These are phyloP conservation scores for Yamadazyma sp. DNA, from an alignment of 1,139 yeast species.

Conservation along the genomic window DNA sequence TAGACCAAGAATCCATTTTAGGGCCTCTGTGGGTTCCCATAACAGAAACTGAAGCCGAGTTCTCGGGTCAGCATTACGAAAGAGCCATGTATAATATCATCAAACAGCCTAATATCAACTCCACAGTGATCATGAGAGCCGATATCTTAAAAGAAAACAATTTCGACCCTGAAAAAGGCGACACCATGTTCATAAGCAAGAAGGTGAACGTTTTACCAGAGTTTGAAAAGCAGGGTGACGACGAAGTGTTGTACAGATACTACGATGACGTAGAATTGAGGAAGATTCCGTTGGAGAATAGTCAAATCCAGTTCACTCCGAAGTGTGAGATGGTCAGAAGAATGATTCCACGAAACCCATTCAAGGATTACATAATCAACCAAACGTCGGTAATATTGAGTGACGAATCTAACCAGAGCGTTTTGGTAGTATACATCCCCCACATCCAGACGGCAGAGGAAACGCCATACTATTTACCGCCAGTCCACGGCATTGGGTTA, in stretches of 20 bases:
- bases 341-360: slow-evolving; percentile 86
- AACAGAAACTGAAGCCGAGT: slow-evolving; percentile 45
- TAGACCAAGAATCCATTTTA: slow-evolving; percentile 37
- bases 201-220: slow-evolving; percentile 33
- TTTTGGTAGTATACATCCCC: slow-evolving; percentile 72
- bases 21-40: slow-evolving; percentile 71
- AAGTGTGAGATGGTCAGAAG: slow-evolving; percentile 66
- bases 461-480: slow-evolving; percentile 86
- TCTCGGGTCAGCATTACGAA: slow-evolving; percentile 57
- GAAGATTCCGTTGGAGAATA: slow-evolving; percentile 37
- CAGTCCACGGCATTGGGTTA: slow-evolving; percentile 78
- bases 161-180: slow-evolving; percentile 39
- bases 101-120: slow-evolving; percentile 85
- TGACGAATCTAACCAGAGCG: slow-evolving; percentile 29
- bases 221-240: slow-evolving; percentile 28
- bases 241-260: slow-evolving; percentile 44
- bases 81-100: slow-evolving; percentile 80
- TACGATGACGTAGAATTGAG: slow-evolving; percentile 58
- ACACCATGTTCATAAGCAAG: slow-evolving; percentile 34
- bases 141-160: slow-evolving; percentile 67
- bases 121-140: slow-evolving; percentile 86
- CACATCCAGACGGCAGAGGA: slow-evolving; percentile 62
- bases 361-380: slow-evolving; percentile 76
- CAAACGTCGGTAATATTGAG: slow-evolving; percentile 71
- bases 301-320: slow-evolving; percentile 32